Evolutionary conservation across 495 filamentous ascomycete genomes (phyloP), one percentile per base, ranked within the genome.

Genomic region (Hypoxylon cercidicola): DNA sequence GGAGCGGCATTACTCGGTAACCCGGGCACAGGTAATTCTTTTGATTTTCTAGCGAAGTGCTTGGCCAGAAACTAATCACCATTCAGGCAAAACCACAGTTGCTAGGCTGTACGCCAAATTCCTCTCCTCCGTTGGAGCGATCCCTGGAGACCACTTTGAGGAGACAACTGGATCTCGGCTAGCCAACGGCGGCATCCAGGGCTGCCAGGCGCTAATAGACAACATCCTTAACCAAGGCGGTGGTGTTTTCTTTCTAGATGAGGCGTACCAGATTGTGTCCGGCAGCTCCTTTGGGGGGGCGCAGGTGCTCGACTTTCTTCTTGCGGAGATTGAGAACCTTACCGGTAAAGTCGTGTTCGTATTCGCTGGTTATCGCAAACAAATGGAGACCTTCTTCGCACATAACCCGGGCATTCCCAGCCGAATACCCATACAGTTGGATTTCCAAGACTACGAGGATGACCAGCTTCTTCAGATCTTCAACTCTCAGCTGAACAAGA

Each of bases 331-430:
- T 25, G 90, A 94, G 71, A 91, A 92, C 40, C 76, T 87, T 15
- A 85, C 80, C 1, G 92, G 92, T 0, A 91, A 91, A 71, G 73
- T 94, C 10, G 88, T 90, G 0, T 88, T 96, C 56, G 83, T 96
- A 12, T 79, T 93, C 4, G 90, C 91, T 0, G 91, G 92, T 0
- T 94, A 94, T 75, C 83, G 84, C 51, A 87, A 87, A 54, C 78
- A 89, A 55, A 96, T 96, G 91, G 90, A 94, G 71, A 80, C 79
- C 9, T 92, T 96, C 74, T 92, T 91, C 51, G 84, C 81, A 0
- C 90, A 93, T 62, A 94, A 93, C 55, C 89, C 88, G 0, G 90
- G 92, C 1, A 73, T 95, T 8, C 77, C 84, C 0, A 92, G 90
- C 63, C 87, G 91, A 0, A 84, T 95, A 55, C 92, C 91, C 0